Percentiles rank a stretch among this genome's conserved stretches.
Conservation (phyloP, 2,329 filamentous ascomycete genomes). For the Colletotrichum higginsianum region DNA sequence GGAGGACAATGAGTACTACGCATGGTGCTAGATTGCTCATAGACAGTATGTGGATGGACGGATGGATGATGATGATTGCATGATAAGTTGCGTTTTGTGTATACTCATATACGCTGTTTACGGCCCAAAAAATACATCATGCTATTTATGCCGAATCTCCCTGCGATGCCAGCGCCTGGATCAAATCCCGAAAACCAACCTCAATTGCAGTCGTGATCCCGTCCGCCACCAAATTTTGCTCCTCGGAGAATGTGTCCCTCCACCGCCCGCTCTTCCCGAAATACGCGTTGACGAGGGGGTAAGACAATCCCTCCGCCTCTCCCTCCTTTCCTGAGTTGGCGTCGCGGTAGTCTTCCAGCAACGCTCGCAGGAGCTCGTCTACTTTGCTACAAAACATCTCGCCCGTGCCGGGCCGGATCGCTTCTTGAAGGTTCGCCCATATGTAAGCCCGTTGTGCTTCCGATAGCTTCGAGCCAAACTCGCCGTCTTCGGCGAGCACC, state of each 20-base stretch:
- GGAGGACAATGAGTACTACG: conserved; percentile 50
- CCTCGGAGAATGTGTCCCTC: conserved; percentile 44
- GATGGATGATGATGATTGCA: conserved; percentile 13
- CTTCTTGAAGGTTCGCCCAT: conserved; percentile 45
- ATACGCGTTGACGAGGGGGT: conserved; percentile 41
- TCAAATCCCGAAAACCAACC: conserved; percentile 43
- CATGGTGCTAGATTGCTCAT: conserved; percentile 44
- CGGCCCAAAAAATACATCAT: not conserved
- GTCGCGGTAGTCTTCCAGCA: conserved; percentile 43
- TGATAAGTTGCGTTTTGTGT: not conserved
- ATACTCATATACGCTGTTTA: not conserved
- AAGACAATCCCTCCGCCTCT: conserved; percentile 39
- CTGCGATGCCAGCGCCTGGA: conserved; percentile 39
- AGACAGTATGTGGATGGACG: not conserved
- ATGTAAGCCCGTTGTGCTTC: conserved; percentile 41
- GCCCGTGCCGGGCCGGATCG: conserved; percentile 44
- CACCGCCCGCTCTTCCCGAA: conserved; percentile 46
- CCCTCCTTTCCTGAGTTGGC: conserved; percentile 39
- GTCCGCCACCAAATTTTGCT: conserved; percentile 42
- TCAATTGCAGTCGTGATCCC: conserved; percentile 45
- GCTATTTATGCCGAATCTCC: conserved; percentile 26
- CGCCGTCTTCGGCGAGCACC: conserved; percentile 40
- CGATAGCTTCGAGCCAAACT: conserved; percentile 41
- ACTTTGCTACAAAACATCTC: conserved; percentile 45
- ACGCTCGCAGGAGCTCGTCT: conserved; percentile 35